Base-by-base conservation (phyloP, 2,329 filamentous ascomycete genomes). In the Fusarium napiforme region DNA sequence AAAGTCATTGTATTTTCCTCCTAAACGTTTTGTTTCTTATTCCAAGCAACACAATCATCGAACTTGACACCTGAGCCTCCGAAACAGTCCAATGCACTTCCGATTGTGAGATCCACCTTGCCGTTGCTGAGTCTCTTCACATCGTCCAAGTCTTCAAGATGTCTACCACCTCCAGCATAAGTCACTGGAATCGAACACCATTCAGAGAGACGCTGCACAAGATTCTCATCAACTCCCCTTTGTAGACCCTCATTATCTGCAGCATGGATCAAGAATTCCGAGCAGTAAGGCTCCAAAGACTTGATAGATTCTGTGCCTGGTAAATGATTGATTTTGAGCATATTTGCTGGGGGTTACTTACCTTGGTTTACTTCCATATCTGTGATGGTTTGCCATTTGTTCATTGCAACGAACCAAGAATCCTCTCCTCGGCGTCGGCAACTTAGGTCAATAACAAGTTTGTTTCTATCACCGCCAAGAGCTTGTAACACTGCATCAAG, bases 371-470 rank as follows among this genome's bases (percentile, higher is more conserved):
- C 91, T 81, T 98, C 94, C 91, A 97, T 97, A 78, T 98, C 94
- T 4, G 96, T 98, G 63, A 98, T 92, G 3, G 94, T 97, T 86
- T 98, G 96, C 96, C 96, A 99, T 82, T 97, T 97, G 83, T 99
- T 94, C 92, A 97, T 99, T 62, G 96, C 96, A n/a, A 99, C 96
- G 78, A 93, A 95, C 96, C 96, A 99, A 43, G 86, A 92, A 63
- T 92, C 86, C 7, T 87, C 85, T 42, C 88, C 93, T 68, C 91
- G 92, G 66, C 91, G 88, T 58, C 96, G 91, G 81, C 96, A 99
- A 83, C 95, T 97, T 30, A 99, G 88, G 80, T 99, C 96, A 80
- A 99, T 95, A 75, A 99, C 96, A 55, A 99, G 90, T 83, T 93
- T 96, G 55, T 86, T 84, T 80, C 87, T 94, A 80, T 97, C 92